A percentile compares a stretch with the other conserved stretches of the same genome.
Evolutionary conservation across 2,329 filamentous ascomycete species (phyloP).

Genomic region (Triangularia verruculosa): DNA sequence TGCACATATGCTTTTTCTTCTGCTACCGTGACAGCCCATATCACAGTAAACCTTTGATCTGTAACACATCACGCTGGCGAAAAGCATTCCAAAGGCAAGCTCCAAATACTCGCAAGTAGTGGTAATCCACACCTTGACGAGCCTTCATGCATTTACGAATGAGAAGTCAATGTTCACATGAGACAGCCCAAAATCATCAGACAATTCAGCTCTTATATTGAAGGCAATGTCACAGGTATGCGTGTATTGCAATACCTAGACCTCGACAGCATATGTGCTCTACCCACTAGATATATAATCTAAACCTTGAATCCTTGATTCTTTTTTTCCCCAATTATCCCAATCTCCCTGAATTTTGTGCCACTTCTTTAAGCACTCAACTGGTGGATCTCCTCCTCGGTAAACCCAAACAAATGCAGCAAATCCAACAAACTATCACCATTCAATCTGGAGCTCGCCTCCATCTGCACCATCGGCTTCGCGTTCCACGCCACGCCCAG

Average conservation of each 20-base stretch:
- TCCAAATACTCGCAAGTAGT: too few relatives aligned
- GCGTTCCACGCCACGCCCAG: constrained; percentile 81
- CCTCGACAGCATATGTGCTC: neutral
- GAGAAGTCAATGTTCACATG: too few relatives aligned
- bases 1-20: too few relatives aligned
- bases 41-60: too few relatives aligned
- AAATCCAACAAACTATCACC: constrained; percentile 67
- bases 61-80: too few relatives aligned
- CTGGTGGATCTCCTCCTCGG: constrained; percentile 57
- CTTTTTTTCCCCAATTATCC: neutral
- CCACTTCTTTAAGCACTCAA: constrained; percentile 44
- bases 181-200: neutral
- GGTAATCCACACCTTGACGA: too few relatives aligned
- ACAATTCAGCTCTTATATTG: neutral
- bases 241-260: neutral
- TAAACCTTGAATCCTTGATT: neutral
- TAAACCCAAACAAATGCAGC: constrained; percentile 71
- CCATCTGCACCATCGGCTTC: constrained; percentile 76
- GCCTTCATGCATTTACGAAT: too few relatives aligned
- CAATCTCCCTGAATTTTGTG: too few relatives aligned
- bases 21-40: too few relatives aligned
- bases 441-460: constrained; percentile 71
- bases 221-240: neutral
- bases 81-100: too few relatives aligned
- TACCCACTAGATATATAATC: neutral